Percentiles rank a stretch among this genome's conserved stretches.
Evolutionary conservation across 1,284 basidiomycete species (phyloP).

Genomic region (Cryptococcus sp.): DNA sequence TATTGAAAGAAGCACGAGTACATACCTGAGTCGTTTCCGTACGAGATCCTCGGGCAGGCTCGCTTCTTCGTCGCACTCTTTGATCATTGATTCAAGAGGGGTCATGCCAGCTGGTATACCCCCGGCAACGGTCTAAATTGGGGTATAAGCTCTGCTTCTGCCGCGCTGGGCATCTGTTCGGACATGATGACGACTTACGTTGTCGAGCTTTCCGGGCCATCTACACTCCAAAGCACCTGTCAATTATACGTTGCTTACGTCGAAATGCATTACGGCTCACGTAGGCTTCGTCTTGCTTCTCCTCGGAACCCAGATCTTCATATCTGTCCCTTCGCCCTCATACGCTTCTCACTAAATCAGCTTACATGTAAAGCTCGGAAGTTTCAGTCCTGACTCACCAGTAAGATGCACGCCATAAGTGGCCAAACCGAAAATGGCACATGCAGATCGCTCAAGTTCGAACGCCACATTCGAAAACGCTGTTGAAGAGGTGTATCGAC

Average conservation of each 20-base stretch:
- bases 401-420: conserved; percentile 65
- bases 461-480: conserved; percentile 67
- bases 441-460: conserved; percentile 81
- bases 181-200: no score
- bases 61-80: conserved; percentile 93
- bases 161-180: no score
- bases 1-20: conserved; percentile 52
- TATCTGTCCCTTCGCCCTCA: conserved; percentile 48
- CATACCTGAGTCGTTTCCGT: conserved; percentile 61
- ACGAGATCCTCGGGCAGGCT: conserved; percentile 69
- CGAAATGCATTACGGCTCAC: no score
- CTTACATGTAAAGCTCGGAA: background rate
- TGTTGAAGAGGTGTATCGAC: conserved; percentile 36
- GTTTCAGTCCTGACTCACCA: conserved; percentile 22
- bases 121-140: conserved; percentile 57
- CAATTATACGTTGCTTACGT: no score
- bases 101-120: conserved; percentile 68
- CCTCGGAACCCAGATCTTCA: conserved; percentile 83
- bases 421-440: conserved; percentile 78
- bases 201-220: conserved; percentile 61
- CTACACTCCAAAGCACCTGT: no score
- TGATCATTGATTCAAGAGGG: conserved; percentile 75
- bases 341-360: conserved; percentile 29
- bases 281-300: conserved; percentile 84
- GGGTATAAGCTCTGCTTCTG: background rate